Evolutionary conservation across 441 rosid genomes (phyloP).

Genomic region (Jatropha podagrica): DNA sequence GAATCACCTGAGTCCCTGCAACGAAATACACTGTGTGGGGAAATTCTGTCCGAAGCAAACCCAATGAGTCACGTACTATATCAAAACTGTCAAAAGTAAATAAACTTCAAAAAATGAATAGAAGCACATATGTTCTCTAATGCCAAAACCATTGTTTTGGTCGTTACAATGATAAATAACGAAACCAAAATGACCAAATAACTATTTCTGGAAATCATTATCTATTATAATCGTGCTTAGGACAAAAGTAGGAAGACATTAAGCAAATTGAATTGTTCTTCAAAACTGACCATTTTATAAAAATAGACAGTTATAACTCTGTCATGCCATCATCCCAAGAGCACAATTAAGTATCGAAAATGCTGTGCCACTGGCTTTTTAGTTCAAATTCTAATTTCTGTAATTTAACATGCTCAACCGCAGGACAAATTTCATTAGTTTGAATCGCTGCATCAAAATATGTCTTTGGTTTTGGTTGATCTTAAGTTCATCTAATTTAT

Average conservation of each 20-base stretch:
- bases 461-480: too few relatives aligned
- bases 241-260: background rate
- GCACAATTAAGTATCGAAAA: background rate
- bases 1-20: constrained; percentile 84
- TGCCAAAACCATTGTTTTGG: background rate
- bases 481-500: too few relatives aligned
- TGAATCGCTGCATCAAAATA: too few relatives aligned
- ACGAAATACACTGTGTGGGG: constrained; percentile 82
- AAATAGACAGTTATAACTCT: background rate
- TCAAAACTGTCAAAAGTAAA: constrained; percentile 65
- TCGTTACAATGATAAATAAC: too few relatives aligned
- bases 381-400: background rate
- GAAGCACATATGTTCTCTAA: background rate
- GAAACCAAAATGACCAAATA: background rate
- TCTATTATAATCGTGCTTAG: background rate
- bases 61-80: constrained; percentile 73
- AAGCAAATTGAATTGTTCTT: background rate
- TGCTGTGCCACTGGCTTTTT: background rate
- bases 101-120: background rate
- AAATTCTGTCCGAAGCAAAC: constrained; percentile 81
- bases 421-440: background rate
- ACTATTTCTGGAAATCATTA: background rate
- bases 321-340: background rate
- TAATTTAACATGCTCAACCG: background rate
- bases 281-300: background rate